Evolutionary conservation across 1,284 basidiomycete species (phyloP), one percentile per base, ranked within the genome.

Genomic region (Pseudomicrostroma phylloplanum): DNA sequence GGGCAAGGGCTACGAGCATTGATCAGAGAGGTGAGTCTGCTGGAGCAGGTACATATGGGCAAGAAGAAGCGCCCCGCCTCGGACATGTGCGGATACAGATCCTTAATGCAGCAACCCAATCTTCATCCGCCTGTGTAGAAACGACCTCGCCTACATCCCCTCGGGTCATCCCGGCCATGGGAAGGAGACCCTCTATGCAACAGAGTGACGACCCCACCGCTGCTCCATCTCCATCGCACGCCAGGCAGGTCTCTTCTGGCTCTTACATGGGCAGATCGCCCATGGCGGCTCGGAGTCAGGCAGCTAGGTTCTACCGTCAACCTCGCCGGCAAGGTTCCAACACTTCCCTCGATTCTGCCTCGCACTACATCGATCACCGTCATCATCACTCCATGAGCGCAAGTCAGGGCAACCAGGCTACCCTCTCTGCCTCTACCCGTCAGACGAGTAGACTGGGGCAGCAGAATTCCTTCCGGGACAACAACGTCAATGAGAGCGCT

Each of bases 321-420:
- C 71, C 72, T 48, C 71, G 77, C 53, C 66, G 72, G 8, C 64
- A 69, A 42, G 77, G 74, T 0, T 74, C 72, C 58, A 73, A 73
- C 61, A 69, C 76, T 54, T 70, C 68, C 49, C 62, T 78, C 41
- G 76, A 78, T 67, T 75, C 72, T 46, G 72, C 74, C 49, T 68
- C 66, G 42, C 72, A 78, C 60, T 78, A 72, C 55, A 78, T 78
- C 63, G 77, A 79, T 61, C 77, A 79, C 54, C 74, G 77, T 56
- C 71, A 71, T 56, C 73, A 71, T 17, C 63, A 72, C 42, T 70
- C 72, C 48, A 39, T 61, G 26, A 64, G 73, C 49, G 67, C 70
- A 6, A 67, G 70, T 2, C 71, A 69, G 13, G 68, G 73, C 6
- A 69, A 4, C 60, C 66, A 19, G n/a, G 36, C 19, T 23, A 9